A percentile compares a stretch with the other conserved stretches of the same genome.
Evolutionary conservation across 192 early-diverging fungal genomes (phyloP).

Genomic region (Coemansia biformis): DNA sequence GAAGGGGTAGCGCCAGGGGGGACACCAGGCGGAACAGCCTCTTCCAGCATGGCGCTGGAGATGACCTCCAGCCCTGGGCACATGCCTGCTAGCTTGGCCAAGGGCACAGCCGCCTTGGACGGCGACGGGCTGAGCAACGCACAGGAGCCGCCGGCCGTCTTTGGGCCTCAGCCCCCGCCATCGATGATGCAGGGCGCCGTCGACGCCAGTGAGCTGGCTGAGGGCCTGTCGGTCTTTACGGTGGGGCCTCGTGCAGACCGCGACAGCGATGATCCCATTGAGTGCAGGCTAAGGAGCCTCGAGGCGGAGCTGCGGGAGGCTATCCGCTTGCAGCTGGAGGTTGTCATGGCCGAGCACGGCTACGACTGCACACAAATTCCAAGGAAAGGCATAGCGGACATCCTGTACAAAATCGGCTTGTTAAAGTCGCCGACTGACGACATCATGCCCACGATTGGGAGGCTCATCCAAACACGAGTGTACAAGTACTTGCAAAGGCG

Average conservation of each 20-base stretch:
- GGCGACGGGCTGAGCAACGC: background rate
- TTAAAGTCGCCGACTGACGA: conserved; percentile 28
- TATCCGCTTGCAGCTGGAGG: conserved; percentile 23
- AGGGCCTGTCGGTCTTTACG: conserved; percentile 9
- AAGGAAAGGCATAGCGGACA: conserved; percentile 21
- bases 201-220: background rate
- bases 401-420: conserved; percentile 31
- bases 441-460: conserved; percentile 8
- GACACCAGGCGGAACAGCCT: too few relatives aligned
- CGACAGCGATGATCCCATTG: conserved; percentile 13
- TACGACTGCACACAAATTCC: conserved; percentile 19
- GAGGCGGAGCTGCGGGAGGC: conserved; percentile 32
- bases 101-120: background rate
- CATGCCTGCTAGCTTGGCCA: background rate
- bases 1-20: too few relatives aligned
- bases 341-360: conserved; percentile 34
- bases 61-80: conserved; percentile 6
- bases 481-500: too few relatives aligned
- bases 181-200: conserved; percentile 33
- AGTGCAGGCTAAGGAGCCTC: too few relatives aligned
- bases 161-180: conserved; percentile 42
- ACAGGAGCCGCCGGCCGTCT: conserved; percentile 5
- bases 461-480: too few relatives aligned
- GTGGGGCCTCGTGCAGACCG: conserved; percentile 8
- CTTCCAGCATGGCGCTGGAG: conserved; percentile 2